phyloP scores from a whole-genome alignment of 306 rosid genomes.

The Vigna hirtella region DNA sequence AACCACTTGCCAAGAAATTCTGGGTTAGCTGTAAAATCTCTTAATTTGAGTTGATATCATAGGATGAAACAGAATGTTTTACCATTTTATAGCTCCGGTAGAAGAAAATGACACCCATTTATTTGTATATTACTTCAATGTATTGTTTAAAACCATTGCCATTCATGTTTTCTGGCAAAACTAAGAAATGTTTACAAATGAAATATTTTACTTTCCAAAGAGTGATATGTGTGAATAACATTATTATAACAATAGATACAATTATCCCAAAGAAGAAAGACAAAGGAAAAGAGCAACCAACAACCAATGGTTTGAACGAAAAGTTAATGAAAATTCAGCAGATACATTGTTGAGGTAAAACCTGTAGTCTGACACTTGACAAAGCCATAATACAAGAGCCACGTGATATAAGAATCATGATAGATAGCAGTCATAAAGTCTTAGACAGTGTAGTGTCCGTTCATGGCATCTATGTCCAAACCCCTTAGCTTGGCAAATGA shows the following conservation, averaged over 20 bases:
- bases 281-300: background rate
- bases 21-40: conserved; percentile 1
- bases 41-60: background rate
- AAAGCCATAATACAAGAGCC: conserved; percentile 2
- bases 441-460: conserved; percentile 75
- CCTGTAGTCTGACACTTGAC: conserved; percentile 5
- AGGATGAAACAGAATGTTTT: background rate
- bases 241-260: conserved; percentile 31
- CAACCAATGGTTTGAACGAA: conserved; percentile 9
- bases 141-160: conserved; percentile 9
- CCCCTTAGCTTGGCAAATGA: conserved; percentile 74
- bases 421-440: background rate
- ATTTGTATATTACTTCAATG: background rate
- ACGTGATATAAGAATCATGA: conserved; percentile 18
- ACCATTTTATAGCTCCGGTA: background rate
- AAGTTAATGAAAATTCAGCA: background rate
- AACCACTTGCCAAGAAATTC: background rate
- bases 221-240: conserved; percentile 18
- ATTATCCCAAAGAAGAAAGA: conserved; percentile 6
- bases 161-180: conserved; percentile 15
- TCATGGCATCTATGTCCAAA: conserved; percentile 67
- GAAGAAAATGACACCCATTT: background rate
- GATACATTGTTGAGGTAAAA: conserved; percentile 29
- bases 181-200: conserved; percentile 21
- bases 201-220: background rate